Evolutionary conservation across 441 rosid species (phyloP).

Genomic region (Gossypium schwendimanii): DNA sequence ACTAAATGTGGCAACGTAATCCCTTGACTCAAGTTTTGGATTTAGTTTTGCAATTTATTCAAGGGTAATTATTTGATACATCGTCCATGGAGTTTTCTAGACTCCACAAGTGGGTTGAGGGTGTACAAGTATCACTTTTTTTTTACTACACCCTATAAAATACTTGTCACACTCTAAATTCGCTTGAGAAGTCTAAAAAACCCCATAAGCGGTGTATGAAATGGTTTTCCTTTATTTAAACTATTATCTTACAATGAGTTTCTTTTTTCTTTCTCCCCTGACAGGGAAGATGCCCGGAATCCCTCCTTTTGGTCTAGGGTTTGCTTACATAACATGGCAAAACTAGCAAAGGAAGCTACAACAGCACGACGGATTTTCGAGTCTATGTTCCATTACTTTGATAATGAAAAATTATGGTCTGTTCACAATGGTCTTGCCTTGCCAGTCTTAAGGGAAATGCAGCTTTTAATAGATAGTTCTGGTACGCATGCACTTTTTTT

Average conservation of each 20-base stretch:
- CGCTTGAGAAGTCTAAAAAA: too few relatives aligned
- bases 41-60: constrained; percentile 6
- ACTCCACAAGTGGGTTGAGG: not conserved
- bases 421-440: constrained; percentile 66
- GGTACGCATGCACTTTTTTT: constrained; percentile 29
- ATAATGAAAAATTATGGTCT: constrained; percentile 64
- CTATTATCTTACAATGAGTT: constrained; percentile 8
- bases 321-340: constrained; percentile 88
- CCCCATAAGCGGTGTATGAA: too few relatives aligned
- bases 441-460: constrained; percentile 75
- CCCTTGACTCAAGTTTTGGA: constrained; percentile 22
- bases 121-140: not conserved
- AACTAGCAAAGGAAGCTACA: constrained; percentile 84
- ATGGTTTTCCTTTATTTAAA: not conserved
- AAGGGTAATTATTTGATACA: not conserved
- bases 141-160: not conserved
- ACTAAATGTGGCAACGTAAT: constrained; percentile 62
- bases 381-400: constrained; percentile 78
- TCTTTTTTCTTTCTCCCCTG: constrained; percentile 13
- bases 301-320: constrained; percentile 90
- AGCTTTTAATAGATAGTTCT: constrained; percentile 62
- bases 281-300: constrained; percentile 66
- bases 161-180: too few relatives aligned
- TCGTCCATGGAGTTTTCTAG: not conserved
- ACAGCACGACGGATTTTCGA: constrained; percentile 79